Evolutionary conservation across 371 early-diverging fungal genomes (phyloP), one percentile per base, ranked within the genome.

Genomic region (Mucor irregularis): DNA sequence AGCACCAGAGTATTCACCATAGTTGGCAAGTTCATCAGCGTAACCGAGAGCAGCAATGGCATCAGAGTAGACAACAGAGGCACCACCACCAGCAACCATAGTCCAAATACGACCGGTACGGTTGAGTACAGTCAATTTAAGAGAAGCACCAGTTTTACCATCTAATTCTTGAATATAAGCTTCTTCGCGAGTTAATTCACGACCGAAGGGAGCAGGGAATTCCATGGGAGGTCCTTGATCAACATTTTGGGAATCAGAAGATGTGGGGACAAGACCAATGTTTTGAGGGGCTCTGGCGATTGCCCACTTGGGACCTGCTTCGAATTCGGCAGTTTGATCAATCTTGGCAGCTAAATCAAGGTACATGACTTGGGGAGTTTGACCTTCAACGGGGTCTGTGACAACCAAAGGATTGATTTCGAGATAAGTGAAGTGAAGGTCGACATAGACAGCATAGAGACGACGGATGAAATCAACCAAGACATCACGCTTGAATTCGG

Each of bases 1-100:
- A 10, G 98, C 98, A 57, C 98, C 98, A 34, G 96, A 96, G 84
- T 98, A 98, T 79, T 98, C 98, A 66, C 98, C 98, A 74, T 98
- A 98, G 86, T 98, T 98, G 71, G 98, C 98, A 31, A 98, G 85
- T 71, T 98, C 96, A 64, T 87, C 56, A 21, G 97, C 94, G 58
- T 76, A 93, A 14, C 98, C 98, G 24, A 92, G 84, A 31, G 94
- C 95, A 31, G 97, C 96, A 68, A 98, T 98, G 33, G 98, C 98
- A 76, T 98, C 98, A 24, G 93, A 84, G 75, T 91, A 93, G 21
- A 95, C 97, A 39, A 98, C 98, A 14, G 95, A 94, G 40, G 98
- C 98, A 76, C 98, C 98, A 62, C 98, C 98, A 76, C 98, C 98
- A 43, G 98, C 98, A 54, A 98, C 97, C 97, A 98, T 97, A 49